These are phyloP conservation scores for Phlebiopsis gigantea DNA, from an alignment of 768 basidiomycete species.

Conservation along the genomic window DNA sequence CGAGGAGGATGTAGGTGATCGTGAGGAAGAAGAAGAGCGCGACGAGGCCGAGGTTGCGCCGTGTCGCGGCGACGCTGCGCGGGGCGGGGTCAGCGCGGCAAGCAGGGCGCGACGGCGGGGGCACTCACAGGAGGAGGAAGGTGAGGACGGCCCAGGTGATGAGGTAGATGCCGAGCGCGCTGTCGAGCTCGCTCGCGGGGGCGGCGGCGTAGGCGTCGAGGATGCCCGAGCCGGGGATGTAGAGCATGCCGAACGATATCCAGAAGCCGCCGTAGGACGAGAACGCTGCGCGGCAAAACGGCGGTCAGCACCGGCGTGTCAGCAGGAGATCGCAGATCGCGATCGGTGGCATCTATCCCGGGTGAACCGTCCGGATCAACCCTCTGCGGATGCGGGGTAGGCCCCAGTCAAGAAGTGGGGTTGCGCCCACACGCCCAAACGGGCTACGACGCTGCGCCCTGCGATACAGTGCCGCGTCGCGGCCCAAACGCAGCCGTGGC, in stretches of 20 bases:
- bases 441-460: slow-evolving; percentile 4
- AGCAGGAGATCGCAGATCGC: neutral
- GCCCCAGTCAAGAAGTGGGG: slow-evolving; percentile 7
- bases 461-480: neutral
- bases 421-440: slow-evolving; percentile 5
- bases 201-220: slow-evolving; percentile 39
- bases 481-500: neutral
- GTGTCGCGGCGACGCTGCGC: slow-evolving; percentile 43
- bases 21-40: slow-evolving; percentile 48
- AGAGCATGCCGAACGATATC: slow-evolving; percentile 74
- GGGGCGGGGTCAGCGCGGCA: neutral
- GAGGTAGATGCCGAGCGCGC: slow-evolving; percentile 72
- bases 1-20: slow-evolving; percentile 47
- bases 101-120: neutral
- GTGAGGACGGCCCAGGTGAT: slow-evolving; percentile 72
- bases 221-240: slow-evolving; percentile 68
- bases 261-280: slow-evolving; percentile 84
- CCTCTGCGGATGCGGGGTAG: slow-evolving; percentile 2
- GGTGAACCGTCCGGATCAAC: slow-evolving; percentile 2
- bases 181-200: slow-evolving; percentile 33
- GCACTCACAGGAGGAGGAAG: slow-evolving; percentile 56
- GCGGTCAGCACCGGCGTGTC: neutral
- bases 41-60: slow-evolving; percentile 44
- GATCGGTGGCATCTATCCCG: too few relatives aligned
- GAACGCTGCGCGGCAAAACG: slow-evolving; percentile 54